Evolutionary conservation across 768 basidiomycete genomes (phyloP).

Genomic region (Serendipita sp.): DNA sequence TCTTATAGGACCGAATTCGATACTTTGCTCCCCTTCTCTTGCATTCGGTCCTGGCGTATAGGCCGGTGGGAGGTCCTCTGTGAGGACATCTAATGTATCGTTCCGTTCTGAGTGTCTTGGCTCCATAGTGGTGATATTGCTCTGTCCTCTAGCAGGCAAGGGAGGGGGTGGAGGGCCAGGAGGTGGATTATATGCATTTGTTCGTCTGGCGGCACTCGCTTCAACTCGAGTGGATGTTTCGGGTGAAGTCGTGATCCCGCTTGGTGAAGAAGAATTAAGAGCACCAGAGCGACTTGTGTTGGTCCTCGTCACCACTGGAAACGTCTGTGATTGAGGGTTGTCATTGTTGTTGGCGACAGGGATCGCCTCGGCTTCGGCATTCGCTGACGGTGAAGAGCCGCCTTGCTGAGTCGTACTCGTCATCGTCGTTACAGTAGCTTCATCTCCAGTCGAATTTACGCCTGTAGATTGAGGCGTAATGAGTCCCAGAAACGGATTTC

Average conservation of each 20-base stretch:
- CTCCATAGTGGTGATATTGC: background rate
- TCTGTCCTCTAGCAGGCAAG: background rate
- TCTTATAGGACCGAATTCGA: conserved; percentile 46
- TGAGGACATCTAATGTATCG: conserved; percentile 15
- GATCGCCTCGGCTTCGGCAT: background rate
- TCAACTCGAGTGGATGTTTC: background rate
- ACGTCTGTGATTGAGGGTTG: background rate
- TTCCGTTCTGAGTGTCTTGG: background rate
- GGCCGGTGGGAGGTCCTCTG: conserved; percentile 52
- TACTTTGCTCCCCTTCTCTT: conserved; percentile 40
- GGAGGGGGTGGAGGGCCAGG: background rate
- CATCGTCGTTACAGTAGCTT: background rate
- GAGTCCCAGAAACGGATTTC: background rate
- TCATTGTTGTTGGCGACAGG: no score
- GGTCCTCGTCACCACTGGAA: background rate
- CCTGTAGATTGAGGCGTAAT: background rate
- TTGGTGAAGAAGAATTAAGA: background rate
- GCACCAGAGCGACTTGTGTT: background rate
- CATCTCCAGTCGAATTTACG: background rate
- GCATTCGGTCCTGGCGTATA: conserved; percentile 45
- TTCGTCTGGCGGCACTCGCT: background rate
- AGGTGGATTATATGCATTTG: background rate
- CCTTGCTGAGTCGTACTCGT: background rate
- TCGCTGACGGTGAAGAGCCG: background rate
- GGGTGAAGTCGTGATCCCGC: background rate